Base-by-base conservation (phyloP, 192 early-diverging fungal genomes). In the Backusella morwellensis region DNA sequence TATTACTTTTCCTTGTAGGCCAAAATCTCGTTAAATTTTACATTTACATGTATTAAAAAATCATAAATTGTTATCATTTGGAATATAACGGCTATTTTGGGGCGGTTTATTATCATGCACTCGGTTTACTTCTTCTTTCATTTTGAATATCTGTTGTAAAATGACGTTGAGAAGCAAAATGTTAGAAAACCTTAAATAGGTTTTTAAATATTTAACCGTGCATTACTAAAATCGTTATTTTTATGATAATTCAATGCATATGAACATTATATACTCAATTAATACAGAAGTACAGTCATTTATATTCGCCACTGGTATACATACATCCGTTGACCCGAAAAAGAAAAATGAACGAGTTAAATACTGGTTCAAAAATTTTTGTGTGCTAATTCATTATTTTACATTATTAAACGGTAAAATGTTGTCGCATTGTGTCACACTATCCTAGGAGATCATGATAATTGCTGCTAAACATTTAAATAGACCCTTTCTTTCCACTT, bases 341-440 rank as follows among this genome's bases (percentile, higher is more conserved):
- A 26, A 21, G 8, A 59, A 23, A 23, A 59, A 3, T 26, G 19
- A 26, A 12, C 32, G 32, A 32, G 32, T 32, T 59, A 26, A 59
- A 12, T 59, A 32, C 32, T 32, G 32, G 32, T 0, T 32, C 32
- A 32, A 3, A 3, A 0, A 32, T 32, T 32, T 32, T 3, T 32
- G 32, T 32, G 32, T 52, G 50, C 19, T 6, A 1, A 52, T 52
- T 17, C 8, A 52, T 59, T 23, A 59, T 26, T 26, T 59, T 59
- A 59, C 54, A 59, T 59, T 59, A 59, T 59, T 59, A 59, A 59
- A 59, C 54, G 54, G 54, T 59, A 59, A 59, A 59, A 59, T 59
- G 54, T 59, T 59, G 21, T 59, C 56, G 56, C 56, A 59, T 21
- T 59, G 23, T 59, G 2, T 59, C 56, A 59, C 56, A 59, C 29